phyloP scores from a whole-genome alignment of 805 yeast species.

The Blastobotrys parvus region DNA sequence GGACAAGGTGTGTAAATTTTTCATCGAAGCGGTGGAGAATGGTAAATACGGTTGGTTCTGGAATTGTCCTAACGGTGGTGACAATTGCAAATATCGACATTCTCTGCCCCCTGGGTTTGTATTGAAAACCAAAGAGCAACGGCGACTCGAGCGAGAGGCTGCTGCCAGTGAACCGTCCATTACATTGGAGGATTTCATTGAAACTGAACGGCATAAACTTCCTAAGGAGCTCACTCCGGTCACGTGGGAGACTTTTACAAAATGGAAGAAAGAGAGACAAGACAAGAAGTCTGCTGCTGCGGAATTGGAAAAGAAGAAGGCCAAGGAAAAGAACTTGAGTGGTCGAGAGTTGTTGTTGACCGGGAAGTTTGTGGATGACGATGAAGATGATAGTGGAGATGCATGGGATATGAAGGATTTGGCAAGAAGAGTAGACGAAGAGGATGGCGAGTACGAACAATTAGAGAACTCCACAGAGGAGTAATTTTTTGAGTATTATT shows the following conservation, averaged over 20 bases:
- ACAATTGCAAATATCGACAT: conserved; percentile 88
- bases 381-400: conserved; percentile 20
- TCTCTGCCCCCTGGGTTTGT: conserved; percentile 96
- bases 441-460: background rate
- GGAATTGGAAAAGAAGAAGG: conserved; percentile 36
- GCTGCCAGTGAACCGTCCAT: conserved; percentile 79
- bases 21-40: conserved; percentile 94
- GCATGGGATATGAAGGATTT: conserved; percentile 31
- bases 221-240: conserved; percentile 76
- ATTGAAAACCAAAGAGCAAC: conserved; percentile 93
- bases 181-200: conserved; percentile 91
- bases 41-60: conserved; percentile 99
- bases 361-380: conserved; percentile 31
- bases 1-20: conserved; percentile 86
- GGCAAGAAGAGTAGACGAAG: conserved; percentile 26
- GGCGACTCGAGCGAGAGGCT: conserved; percentile 79
- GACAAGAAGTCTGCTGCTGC: conserved; percentile 27
- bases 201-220: conserved; percentile 80
- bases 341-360: conserved; percentile 33
- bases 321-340: conserved; percentile 20
- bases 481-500: background rate
- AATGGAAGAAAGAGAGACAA: conserved; percentile 72
- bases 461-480: background rate
- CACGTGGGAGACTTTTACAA: conserved; percentile 65
- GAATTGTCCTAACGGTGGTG: conserved; percentile 93